Conservation (phyloP, 345 rosid genomes). For the Mangifera indica region DNA sequence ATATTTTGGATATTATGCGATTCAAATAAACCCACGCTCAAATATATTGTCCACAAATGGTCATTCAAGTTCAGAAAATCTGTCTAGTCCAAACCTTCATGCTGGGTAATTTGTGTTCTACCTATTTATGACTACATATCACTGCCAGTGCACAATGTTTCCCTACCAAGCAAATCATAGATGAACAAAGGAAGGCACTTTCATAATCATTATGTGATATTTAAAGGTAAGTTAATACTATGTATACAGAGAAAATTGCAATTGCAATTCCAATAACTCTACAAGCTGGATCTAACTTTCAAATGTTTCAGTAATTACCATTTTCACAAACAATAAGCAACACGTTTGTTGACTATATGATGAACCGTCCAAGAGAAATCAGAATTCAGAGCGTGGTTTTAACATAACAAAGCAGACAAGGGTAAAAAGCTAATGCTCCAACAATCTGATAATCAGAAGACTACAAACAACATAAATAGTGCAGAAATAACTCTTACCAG, state of each 20-base stretch:
- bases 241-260: neutral
- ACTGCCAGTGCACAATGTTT: neutral
- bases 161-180: neutral
- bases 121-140: too few relatives aligned
- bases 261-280: neutral
- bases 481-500: conserved; percentile 37
- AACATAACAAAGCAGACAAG: neutral
- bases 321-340: neutral
- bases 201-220: neutral
- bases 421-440: neutral
- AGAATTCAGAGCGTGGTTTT: neutral
- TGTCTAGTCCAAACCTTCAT: neutral
- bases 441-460: neutral
- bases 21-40: neutral
- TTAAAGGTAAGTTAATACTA: neutral
- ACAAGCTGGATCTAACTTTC: neutral
- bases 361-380: neutral
- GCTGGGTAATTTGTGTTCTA: neutral
- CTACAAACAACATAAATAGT: neutral
- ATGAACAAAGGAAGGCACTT: neutral
- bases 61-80: neutral
- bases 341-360: neutral
- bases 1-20: neutral
- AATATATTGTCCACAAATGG: neutral
- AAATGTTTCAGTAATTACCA: neutral